Conservation (phyloP, 352 stramenopile genomes). For the Phytopythium aichiense region DNA sequence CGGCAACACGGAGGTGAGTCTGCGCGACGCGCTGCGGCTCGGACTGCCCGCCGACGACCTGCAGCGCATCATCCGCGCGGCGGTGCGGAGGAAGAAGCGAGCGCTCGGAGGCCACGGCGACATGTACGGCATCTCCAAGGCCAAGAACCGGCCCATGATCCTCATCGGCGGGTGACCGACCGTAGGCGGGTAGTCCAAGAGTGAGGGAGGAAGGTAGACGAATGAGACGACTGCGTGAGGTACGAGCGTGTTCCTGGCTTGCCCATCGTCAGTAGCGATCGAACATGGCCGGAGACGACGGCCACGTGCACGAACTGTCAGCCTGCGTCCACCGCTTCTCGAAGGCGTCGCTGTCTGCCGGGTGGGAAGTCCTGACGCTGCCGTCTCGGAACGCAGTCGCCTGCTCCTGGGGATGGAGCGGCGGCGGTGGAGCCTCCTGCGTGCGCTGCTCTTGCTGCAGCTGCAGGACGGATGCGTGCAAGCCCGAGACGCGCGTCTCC, state of each 20-base stretch:
- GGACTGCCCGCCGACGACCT: constrained; percentile 84
- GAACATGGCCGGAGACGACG: constrained; percentile 1
- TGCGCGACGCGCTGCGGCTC: constrained; percentile 89
- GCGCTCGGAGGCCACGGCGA: constrained; percentile 93
- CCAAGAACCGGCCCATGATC: constrained; percentile 96
- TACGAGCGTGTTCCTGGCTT: background rate
- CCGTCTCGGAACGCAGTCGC: background rate
- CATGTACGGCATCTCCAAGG: constrained; percentile 90
- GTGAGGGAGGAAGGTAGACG: background rate
- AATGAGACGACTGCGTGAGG: background rate
- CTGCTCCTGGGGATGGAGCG: background rate
- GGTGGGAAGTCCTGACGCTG: too few relatives aligned
- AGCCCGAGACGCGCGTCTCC: constrained; percentile 24
- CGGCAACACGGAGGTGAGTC: constrained; percentile 90
- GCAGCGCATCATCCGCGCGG: constrained; percentile 81
- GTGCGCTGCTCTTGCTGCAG: constrained; percentile 1
- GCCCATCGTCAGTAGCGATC: background rate
- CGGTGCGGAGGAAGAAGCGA: constrained; percentile 92
- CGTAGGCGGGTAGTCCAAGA: background rate
- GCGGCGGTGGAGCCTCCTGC: background rate
- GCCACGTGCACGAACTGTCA: constrained; percentile 1
- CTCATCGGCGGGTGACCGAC: constrained; percentile 91
- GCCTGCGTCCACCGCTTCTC: background rate
- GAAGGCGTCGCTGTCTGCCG: background rate
- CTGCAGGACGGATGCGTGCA: constrained; percentile 9